Percentiles rank a stretch among this genome's conserved stretches.
Evolutionary conservation across 2,329 filamentous ascomycete genomes (phyloP).

Genomic region (Xylariaceae sp.): DNA sequence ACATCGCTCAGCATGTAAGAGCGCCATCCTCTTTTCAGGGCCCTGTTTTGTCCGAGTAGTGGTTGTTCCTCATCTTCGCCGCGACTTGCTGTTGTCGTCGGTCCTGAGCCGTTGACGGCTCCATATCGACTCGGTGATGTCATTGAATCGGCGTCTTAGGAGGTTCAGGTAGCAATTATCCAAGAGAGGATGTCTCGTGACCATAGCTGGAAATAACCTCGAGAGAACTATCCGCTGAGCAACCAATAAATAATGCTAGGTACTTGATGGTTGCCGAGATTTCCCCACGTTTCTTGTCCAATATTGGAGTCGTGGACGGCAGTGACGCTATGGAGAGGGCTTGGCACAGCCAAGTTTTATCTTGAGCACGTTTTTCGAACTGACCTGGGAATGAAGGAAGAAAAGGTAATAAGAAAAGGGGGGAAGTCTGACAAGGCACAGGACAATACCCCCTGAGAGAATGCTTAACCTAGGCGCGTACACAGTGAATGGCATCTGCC

Average conservation of each 20-base stretch:
- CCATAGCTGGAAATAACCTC: not conserved
- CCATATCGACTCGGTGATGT: constrained; percentile 27
- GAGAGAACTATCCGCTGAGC: not conserved
- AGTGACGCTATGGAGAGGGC: not conserved
- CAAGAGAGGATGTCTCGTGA: not conserved
- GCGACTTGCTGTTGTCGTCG: not conserved
- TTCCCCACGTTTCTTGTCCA: constrained; percentile 1
- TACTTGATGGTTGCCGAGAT: no score
- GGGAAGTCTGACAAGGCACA: no score
- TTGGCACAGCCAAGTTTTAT: not conserved
- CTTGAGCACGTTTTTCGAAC: no score
- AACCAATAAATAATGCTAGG: not conserved
- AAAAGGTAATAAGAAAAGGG: no score
- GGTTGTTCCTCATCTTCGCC: constrained; percentile 30
- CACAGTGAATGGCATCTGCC: no score
- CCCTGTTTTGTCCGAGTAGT: constrained; percentile 20
- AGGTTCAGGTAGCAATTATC: no score
- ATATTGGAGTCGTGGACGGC: not conserved
- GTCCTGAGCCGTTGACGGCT: constrained; percentile 14
- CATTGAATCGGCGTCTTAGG: constrained; percentile 18
- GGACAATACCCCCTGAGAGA: no score
- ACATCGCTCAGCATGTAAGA: constrained; percentile 42
- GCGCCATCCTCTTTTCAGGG: constrained; percentile 25
- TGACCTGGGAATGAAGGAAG: no score
- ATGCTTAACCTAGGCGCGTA: no score